Base-by-base conservation (phyloP, 2,329 filamentous ascomycete species). In the Fusarium sambucinum region DNA sequence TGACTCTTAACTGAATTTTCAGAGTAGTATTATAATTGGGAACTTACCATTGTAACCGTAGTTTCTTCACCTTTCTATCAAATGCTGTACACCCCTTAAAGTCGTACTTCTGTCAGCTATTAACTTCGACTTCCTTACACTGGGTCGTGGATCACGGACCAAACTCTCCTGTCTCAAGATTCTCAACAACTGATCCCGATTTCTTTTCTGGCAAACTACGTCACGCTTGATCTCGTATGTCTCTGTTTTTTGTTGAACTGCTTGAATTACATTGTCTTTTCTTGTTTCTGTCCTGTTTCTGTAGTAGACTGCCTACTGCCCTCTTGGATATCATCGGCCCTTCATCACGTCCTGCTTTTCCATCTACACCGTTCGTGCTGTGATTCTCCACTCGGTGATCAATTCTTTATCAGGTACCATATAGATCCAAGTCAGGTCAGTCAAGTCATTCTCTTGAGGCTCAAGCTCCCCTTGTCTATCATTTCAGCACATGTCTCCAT, bases 151-250 rank as follows among this genome's bases (percentile, higher is more conserved):
- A 66, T 61, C 63, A 59, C 72, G 72, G 72, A 74, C 72, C 69
- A 74, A 74, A 74, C 30, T 59, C 72, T 74, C 72, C 72, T 71
- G 55, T 60, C 35, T 67, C n/a, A 32, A 55, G 55, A 51, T 68
- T 45, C 41, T 61, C 56, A 66, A 50, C 61, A 52, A 65, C 53
- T 35, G 37, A 56, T 59, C 62, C 46, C 62, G 62, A 55, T 56
- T 68, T 13, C 50, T 63, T 56, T 56, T 52, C 57, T 59, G 23
- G 3, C 46, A 60, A 47, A 59, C 65, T 72, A 73, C 71, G 71
- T 73, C 71, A 73, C 66, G 55, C 47, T 51, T 63, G 45, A 21
- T 46, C 44, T 41, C 48, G 54, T 68, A 52, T 46, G 33, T 60
- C 23, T 32, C 11, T 35, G 8, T 27, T 37, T 40, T 54, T 48